Evolutionary conservation across 768 basidiomycete genomes (phyloP).

Genomic region (Rubroboletus pulcherrimus): DNA sequence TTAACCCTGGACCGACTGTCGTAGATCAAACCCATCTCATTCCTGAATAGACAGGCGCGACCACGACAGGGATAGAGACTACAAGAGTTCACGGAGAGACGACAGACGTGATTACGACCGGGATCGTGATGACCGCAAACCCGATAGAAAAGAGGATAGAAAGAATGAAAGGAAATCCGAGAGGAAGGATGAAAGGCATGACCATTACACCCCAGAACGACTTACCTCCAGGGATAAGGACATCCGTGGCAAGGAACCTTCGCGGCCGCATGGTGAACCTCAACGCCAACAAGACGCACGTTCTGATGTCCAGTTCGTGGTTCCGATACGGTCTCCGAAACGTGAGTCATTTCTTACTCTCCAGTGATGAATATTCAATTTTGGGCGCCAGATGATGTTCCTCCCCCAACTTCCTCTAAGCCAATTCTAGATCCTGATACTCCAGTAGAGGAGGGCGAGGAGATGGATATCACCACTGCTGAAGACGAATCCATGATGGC

Average conservation of each 20-base stretch:
- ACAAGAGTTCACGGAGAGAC: slow-evolving; percentile 33
- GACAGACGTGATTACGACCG: slow-evolving; percentile 31
- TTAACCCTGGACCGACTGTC: background rate
- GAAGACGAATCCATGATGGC: slow-evolving; percentile 83
- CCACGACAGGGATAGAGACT: slow-evolving; percentile 36
- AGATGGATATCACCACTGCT: slow-evolving; percentile 51
- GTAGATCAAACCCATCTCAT: background rate
- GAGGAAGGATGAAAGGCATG: slow-evolving; percentile 38
- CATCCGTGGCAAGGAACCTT: slow-evolving; percentile 20
- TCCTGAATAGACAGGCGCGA: slow-evolving; percentile 33
- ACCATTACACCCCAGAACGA: slow-evolving; percentile 38
- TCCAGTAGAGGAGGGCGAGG: slow-evolving; percentile 47
- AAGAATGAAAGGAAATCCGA: slow-evolving; percentile 30
- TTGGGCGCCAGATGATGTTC: slow-evolving; percentile 3
- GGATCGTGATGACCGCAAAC: slow-evolving; percentile 30
- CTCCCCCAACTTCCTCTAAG: slow-evolving; percentile 15
- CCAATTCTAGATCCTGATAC: slow-evolving; percentile 42
- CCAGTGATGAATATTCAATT: background rate
- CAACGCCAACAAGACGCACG: slow-evolving; percentile 18
- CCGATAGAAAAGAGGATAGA: slow-evolving; percentile 32
- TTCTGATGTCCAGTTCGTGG: slow-evolving; percentile 11
- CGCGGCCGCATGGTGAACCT: slow-evolving; percentile 21
- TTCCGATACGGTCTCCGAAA: slow-evolving; percentile 10
- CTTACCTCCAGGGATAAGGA: slow-evolving; percentile 31
- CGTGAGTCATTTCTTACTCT: slow-evolving; percentile 9